Evolutionary conservation across 495 filamentous ascomycete genomes (phyloP), one percentile per base, ranked within the genome.

Genomic region (Talaromyces borbonicus): DNA sequence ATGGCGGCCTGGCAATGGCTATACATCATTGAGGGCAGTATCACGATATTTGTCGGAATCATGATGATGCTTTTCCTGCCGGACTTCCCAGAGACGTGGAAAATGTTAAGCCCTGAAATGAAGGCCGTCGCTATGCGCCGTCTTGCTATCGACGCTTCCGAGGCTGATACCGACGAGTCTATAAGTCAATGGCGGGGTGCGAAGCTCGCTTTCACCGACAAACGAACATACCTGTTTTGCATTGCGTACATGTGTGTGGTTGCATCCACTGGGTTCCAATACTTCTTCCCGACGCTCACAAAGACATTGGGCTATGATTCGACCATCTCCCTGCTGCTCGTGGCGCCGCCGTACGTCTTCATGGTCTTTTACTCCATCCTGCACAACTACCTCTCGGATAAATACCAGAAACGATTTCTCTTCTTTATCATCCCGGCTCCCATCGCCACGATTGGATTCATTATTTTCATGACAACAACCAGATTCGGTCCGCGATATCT

Each of bases 341-440:
- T 74, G 11, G 72, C 73, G 5, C 74, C 73, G 2, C 73, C 73
- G 0, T 77, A 77, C 52, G 46, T 77, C 37, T 75, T 77, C 58
- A 75, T 75, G 69, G 69, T 75, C 22, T 40, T 67, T 38, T 74
- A 69, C 50, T 67, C 63, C 41, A 54, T 73, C 9, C 46, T 51
- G 2, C 71, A 75, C 52, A 67, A 67, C 8, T 61, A 61, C 51
- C 26, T 60, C 32, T 76, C 72, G 8, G 74, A 76, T 52, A 62
- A 56, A 4, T 22, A 67, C 31, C 55, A 55, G 24, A 62, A 61
- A 26, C 67, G 73, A 16, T 75, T 74, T 63, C 72, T 71, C 66
- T 75, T 74, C 58, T 68, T 71, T 49, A 41, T 71, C 8, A 72
- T 71, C 49, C 71, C 73, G 1, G 68, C 71, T 40, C 67, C 69